Percentiles rank a stretch among this genome's conserved stretches.
These are phyloP conservation scores for Nepenthes mirabilis DNA, from an alignment of 148 eudicot genomes.

Conservation along the genomic window DNA sequence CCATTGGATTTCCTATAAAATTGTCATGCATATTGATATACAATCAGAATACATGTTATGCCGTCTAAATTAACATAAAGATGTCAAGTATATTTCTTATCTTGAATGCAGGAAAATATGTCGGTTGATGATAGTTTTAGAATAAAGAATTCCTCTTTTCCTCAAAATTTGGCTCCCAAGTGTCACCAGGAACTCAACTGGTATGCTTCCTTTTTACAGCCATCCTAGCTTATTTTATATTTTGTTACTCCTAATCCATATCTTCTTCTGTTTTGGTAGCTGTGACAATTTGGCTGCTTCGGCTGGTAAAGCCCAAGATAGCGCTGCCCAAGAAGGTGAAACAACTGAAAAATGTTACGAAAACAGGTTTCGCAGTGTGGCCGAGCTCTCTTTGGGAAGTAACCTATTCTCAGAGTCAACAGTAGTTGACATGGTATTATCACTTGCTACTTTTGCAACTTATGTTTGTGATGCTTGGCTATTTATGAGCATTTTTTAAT, in stretches of 20 bases:
- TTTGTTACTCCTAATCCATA: constrained; percentile 5
- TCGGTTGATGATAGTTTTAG: constrained; percentile 17
- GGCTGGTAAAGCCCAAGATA: constrained; percentile 16
- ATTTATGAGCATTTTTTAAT: not conserved
- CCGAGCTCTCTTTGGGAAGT: constrained; percentile 57
- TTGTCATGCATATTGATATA: too few species aligned
- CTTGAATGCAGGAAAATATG: constrained; percentile 28
- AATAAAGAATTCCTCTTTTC: constrained; percentile 27
- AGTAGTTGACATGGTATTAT: constrained; percentile 63
- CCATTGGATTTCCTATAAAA: too few species aligned
- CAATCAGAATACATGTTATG: too few species aligned
- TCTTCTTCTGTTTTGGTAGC: constrained; percentile 17
- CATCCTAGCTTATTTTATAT: constrained; percentile 6
- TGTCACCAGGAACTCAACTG: constrained; percentile 20
- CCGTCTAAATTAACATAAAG: too few species aligned
- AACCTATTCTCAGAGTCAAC: constrained; percentile 30
- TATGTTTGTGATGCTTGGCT: not conserved
- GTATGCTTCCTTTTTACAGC: constrained; percentile 11
- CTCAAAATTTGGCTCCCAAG: constrained; percentile 23
- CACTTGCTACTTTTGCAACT: not conserved
- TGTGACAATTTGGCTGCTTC: constrained; percentile 23
- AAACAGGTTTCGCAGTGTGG: constrained; percentile 53
- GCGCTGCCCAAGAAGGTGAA: constrained; percentile 14
- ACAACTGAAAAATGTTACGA: constrained; percentile 25
- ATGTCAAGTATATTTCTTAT: not conserved